Evolutionary conservation across 441 rosid genomes (phyloP), one percentile per base, ranked within the genome.

Genomic region (Manihot esculenta): DNA sequence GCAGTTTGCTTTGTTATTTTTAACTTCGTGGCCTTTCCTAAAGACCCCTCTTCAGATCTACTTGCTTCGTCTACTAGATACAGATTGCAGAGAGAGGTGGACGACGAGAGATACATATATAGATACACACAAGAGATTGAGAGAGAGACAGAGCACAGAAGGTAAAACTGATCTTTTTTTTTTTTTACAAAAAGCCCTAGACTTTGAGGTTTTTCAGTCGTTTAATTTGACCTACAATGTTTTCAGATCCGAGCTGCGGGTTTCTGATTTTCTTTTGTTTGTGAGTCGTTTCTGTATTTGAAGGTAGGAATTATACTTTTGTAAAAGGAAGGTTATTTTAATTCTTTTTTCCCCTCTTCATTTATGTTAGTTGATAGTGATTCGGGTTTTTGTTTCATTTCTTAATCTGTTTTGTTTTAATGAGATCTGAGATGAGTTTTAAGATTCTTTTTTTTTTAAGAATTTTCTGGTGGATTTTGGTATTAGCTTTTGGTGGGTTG

Each of bases 221-320:
- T 61, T 57, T 54, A 49, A 68, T 77, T 38, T 68, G 69, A 45
- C 73, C 74, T 77, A 64, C 72, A 54, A 66, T 71, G 76, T 77
- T 72, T 79, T 81, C 83, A 68, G 86, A 87, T 84, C 86, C 72
- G 54, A 79, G 65, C 49, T 11, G 53, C 27, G 74, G 68, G 51
- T 70, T 76, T 72, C 56, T 66, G 44, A 44, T 45, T 51, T n/a
- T 57, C 59, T 72, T 21, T 23, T 18, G 24, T 70, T 62, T 66
- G 33, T 61, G 70, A 78, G 75, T 63, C 73, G 45, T 72, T 72
- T 62, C n/a, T 53, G 63, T 24, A 41, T 68, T 72, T 24, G 27
- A 47, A 44, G 48, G 35, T 20, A 24, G 38, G 12, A 21, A 24
- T 51, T 42, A 49, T 20, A 57, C 55, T 66, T 55, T 24, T 51